phyloP scores from a whole-genome alignment of 192 early-diverging fungal genomes.

The Umbelopsis sp. region DNA sequence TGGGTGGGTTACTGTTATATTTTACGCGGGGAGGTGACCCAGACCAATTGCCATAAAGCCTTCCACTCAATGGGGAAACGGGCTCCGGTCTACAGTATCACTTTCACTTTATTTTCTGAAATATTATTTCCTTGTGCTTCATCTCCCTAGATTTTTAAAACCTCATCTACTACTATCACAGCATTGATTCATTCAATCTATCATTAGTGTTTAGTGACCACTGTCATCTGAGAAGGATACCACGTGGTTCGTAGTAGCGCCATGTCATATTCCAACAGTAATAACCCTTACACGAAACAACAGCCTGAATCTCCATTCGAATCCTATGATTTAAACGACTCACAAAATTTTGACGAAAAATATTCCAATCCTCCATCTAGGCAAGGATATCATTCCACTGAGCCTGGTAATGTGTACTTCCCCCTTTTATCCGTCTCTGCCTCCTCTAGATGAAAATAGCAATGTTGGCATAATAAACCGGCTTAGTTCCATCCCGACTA shows the following conservation, averaged over 20 bases:
- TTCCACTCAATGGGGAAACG: neutral
- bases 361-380: slow-evolving; percentile 7
- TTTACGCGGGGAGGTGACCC: neutral
- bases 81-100: neutral
- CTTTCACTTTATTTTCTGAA: too few species aligned
- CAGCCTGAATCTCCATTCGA: neutral
- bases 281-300: slow-evolving; percentile 6
- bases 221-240: neutral
- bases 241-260: slow-evolving; percentile 4
- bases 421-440: neutral
- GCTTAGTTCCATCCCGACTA: neutral
- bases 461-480: neutral
- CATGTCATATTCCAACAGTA: slow-evolving; percentile 7
- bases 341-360: slow-evolving; percentile 1
- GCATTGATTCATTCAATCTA: neutral
- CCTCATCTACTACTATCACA: neutral
- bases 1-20: neutral
- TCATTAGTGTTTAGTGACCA: neutral
- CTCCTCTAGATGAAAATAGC: neutral
- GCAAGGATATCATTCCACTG: neutral
- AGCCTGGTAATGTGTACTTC: neutral
- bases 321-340: slow-evolving; percentile 7
- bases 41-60: neutral
- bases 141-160: too few species aligned
- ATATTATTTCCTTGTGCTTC: too few species aligned